Evolutionary conservation across 192 early-diverging fungal genomes (phyloP).

Genomic region (Coemansia sp.): DNA sequence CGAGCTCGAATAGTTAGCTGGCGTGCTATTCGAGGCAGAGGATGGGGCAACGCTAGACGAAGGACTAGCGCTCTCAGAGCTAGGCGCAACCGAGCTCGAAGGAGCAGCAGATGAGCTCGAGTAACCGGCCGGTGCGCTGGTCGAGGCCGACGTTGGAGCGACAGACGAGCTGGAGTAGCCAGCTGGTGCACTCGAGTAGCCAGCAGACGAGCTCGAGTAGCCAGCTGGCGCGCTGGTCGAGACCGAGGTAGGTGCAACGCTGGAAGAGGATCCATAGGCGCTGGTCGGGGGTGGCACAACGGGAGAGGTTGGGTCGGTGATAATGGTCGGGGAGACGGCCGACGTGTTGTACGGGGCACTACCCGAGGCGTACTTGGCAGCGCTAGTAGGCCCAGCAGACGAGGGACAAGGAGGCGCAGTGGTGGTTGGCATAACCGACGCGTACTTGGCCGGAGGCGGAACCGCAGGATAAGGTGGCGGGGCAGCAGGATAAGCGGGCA

Average conservation of each 20-base stretch:
- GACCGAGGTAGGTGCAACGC: not conserved
- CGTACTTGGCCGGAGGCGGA: not conserved
- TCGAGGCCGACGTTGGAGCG: not conserved
- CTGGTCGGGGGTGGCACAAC: not conserved
- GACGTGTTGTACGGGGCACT: not conserved
- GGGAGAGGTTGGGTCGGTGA: not conserved
- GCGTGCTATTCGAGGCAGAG: not conserved
- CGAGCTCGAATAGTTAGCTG: not conserved
- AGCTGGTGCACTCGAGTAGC: not conserved
- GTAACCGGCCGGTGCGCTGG: not conserved
- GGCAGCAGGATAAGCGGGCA: not conserved
- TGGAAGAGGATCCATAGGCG: not conserved
- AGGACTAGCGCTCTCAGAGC: too few relatives aligned
- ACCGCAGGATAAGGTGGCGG: not conserved
- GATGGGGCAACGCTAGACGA: too few relatives aligned
- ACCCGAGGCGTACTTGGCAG: not conserved
- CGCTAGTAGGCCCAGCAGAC: not conserved
- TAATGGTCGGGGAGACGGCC: not conserved
- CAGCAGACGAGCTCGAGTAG: not conserved
- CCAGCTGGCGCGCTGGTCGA: not conserved
- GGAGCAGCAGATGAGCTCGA: not conserved
- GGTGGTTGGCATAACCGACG: not conserved
- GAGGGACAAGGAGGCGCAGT: not conserved
- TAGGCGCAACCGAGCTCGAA: not conserved
- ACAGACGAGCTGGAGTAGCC: not conserved